Percentiles rank a stretch among this genome's conserved stretches.
Evolutionary conservation across 2,329 filamentous ascomycete genomes (phyloP).

Genomic region (Ceratocystis cubensis): DNA sequence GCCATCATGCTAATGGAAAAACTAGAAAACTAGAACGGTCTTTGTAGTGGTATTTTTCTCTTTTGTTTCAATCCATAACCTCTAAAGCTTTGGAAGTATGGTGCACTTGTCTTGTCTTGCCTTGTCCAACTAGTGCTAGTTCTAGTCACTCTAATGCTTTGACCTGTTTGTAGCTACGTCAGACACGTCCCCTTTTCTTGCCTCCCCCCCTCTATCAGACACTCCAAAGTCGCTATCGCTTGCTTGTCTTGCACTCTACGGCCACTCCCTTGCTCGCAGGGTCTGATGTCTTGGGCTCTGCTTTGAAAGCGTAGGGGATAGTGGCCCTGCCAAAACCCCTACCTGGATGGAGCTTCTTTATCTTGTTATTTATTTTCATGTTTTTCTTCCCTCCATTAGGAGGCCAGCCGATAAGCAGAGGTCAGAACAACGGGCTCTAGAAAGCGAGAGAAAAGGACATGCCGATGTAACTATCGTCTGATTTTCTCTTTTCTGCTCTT

Average conservation of each 20-base stretch:
- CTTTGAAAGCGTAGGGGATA: too few relatives aligned
- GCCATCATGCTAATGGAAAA: background rate
- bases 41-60: background rate
- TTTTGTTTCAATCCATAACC: background rate
- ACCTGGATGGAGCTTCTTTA: background rate
- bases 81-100: background rate
- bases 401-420: background rate
- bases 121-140: background rate
- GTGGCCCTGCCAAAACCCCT: too few relatives aligned
- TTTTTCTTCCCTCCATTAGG: background rate
- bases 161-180: too few relatives aligned
- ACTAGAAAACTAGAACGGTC: too few relatives aligned
- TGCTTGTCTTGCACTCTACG: too few relatives aligned
- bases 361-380: background rate
- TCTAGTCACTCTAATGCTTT: too few relatives aligned
- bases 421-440: background rate
- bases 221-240: too few relatives aligned
- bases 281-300: too few relatives aligned
- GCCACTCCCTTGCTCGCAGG: too few relatives aligned
- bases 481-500: background rate
- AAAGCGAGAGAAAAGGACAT: background rate
- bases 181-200: too few relatives aligned
- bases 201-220: too few relatives aligned
- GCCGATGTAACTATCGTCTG: background rate
- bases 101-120: background rate